A percentile compares a stretch with the other conserved stretches of the same genome.
These are phyloP conservation scores for Epithele typhae DNA, from an alignment of 768 basidiomycete genomes.

Conservation along the genomic window DNA sequence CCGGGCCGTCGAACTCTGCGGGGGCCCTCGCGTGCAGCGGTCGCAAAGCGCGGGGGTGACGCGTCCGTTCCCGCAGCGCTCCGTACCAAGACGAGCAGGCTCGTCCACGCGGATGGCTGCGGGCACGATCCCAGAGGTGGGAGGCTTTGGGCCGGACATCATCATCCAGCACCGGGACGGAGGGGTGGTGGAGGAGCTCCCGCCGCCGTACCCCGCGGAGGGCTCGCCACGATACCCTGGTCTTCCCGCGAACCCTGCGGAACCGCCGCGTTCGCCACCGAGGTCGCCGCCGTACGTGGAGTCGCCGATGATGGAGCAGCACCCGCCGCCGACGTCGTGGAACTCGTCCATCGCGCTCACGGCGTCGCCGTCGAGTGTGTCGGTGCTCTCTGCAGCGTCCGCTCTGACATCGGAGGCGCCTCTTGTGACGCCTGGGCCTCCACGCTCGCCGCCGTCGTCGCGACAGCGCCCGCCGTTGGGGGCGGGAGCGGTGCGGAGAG, in stretches of 20 bases:
- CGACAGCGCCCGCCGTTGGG: too few species aligned
- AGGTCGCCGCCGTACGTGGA: too few species aligned
- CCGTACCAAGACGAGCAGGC: constrained; percentile 6
- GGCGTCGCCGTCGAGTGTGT: too few species aligned
- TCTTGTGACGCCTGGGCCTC: too few species aligned
- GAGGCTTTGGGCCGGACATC: constrained; percentile 32
- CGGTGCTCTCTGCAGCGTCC: too few species aligned
- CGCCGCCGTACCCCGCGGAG: constrained; percentile 31
- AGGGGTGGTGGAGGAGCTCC: constrained; percentile 36
- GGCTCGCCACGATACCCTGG: not conserved
- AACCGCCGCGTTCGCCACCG: not conserved
- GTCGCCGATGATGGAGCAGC: too few species aligned
- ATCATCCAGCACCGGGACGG: constrained; percentile 39
- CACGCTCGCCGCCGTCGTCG: too few species aligned
- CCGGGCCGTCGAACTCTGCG: constrained; percentile 1
- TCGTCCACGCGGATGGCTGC: constrained; percentile 10
- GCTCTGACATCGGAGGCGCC: too few species aligned
- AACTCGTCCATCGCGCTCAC: too few species aligned
- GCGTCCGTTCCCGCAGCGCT: constrained; percentile 9
- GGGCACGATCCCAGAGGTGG: constrained; percentile 13
- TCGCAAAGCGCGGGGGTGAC: constrained; percentile 5
- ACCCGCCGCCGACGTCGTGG: too few species aligned
- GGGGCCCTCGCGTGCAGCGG: constrained; percentile 1
- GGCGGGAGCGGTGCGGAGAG: too few species aligned
- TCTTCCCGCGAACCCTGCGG: not conserved